Conservation (phyloP, 495 filamentous ascomycete genomes). For the Penicillium robsamsonii region DNA sequence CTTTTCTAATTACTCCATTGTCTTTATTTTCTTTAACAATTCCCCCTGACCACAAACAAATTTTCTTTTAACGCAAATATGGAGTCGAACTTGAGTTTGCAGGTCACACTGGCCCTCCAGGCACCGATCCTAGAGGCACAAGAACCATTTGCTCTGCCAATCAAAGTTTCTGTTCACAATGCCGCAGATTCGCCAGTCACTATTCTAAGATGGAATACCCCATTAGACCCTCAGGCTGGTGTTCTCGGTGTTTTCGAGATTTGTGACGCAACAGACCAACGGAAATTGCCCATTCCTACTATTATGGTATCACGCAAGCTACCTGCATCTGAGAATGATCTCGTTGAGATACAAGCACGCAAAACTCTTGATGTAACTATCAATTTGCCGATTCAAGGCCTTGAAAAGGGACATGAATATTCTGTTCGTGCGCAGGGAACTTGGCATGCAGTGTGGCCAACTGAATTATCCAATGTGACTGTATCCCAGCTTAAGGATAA, state of each 20-base stretch:
- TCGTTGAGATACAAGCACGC: slow-evolving; percentile 42
- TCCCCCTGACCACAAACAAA: not conserved
- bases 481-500: slow-evolving; percentile 19
- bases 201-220: slow-evolving; percentile 48
- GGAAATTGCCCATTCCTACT: slow-evolving; percentile 34
- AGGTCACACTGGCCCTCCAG: slow-evolving; percentile 23
- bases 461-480: slow-evolving; percentile 20
- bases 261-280: slow-evolving; percentile 30
- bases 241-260: slow-evolving; percentile 47
- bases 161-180: slow-evolving; percentile 45
- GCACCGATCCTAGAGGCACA: slow-evolving; percentile 15
- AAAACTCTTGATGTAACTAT: slow-evolving; percentile 14
- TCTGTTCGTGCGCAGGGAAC: slow-evolving; percentile 28
- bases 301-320: slow-evolving; percentile 47
- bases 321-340: slow-evolving; percentile 39
- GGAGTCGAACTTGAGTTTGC: slow-evolving; percentile 15
- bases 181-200: slow-evolving; percentile 39
- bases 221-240: slow-evolving; percentile 47
- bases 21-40: fast-evolving
- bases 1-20: not conserved
- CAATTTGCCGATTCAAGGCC: slow-evolving; percentile 15
- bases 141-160: slow-evolving; percentile 16
- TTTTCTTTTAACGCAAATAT: not conserved
- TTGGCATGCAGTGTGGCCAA: slow-evolving; percentile 36
- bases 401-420: slow-evolving; percentile 29